Conservation (phyloP, 495 filamentous ascomycete genomes). For the Aspergillus wentii region DNA sequence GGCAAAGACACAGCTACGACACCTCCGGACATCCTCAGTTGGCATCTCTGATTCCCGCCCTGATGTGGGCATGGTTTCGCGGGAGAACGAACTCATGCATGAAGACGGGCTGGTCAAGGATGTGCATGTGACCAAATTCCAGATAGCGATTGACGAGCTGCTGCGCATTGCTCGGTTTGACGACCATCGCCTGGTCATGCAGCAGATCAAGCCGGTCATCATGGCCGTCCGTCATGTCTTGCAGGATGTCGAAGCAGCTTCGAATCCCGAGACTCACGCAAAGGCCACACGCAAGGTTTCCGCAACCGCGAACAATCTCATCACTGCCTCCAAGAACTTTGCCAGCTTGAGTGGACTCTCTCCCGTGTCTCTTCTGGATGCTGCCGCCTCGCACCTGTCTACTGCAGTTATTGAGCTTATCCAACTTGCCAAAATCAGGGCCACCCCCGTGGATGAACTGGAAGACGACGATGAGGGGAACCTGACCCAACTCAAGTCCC, state of each 20-base stretch:
- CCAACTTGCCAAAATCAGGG: slow-evolving; percentile 74
- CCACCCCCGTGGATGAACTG: slow-evolving; percentile 66
- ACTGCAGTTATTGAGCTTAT: slow-evolving; percentile 81
- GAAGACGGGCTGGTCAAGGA: slow-evolving; percentile 78
- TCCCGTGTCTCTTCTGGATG: slow-evolving; percentile 90
- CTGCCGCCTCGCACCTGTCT: slow-evolving; percentile 88
- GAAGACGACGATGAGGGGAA: slow-evolving; percentile 61
- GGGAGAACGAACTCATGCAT: slow-evolving; percentile 67
- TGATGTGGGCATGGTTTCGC: slow-evolving; percentile 57
- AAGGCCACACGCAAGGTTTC: slow-evolving; percentile 78
- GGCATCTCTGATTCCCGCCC: slow-evolving; percentile 60
- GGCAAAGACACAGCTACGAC: slow-evolving; percentile 79
- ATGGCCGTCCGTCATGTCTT: slow-evolving; percentile 74
- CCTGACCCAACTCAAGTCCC: slow-evolving; percentile 37
- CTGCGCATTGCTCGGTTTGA: slow-evolving; percentile 69
- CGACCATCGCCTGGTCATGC: slow-evolving; percentile 66
- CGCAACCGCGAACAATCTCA: slow-evolving; percentile 90
- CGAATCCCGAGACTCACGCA: slow-evolving; percentile 37
- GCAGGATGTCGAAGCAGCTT: slow-evolving; percentile 65
- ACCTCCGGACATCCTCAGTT: slow-evolving; percentile 72
- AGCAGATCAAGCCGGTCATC: slow-evolving; percentile 77
- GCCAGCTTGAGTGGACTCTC: slow-evolving; percentile 75
- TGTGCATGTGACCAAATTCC: slow-evolving; percentile 90
- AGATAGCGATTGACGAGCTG: slow-evolving; percentile 90
- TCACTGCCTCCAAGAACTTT: slow-evolving; percentile 90